Conservation (phyloP, 306 rosid species). For the Quercus gilva region DNA sequence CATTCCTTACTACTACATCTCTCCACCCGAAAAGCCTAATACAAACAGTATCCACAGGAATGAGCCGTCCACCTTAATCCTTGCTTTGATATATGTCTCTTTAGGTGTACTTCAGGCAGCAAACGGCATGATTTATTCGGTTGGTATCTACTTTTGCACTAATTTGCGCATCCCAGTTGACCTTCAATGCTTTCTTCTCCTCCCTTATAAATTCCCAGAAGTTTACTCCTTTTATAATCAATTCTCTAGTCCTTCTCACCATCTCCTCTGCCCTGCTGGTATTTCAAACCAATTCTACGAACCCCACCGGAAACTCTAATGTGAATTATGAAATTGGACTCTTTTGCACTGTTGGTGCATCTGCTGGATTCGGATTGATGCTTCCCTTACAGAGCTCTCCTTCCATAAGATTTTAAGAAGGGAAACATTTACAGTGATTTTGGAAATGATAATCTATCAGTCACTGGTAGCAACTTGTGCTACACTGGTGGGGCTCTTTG, state of each 20-base stretch:
- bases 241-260: conserved; percentile 42
- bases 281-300: conserved; percentile 16
- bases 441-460: conserved; percentile 40
- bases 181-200: conserved; percentile 46
- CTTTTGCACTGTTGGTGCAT: conserved; percentile 45
- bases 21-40: conserved; percentile 3
- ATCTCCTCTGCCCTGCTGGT: conserved; percentile 38
- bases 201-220: conserved; percentile 40
- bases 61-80: background rate
- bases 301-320: background rate
- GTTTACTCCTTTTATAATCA: conserved; percentile 33
- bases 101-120: background rate
- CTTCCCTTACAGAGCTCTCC: conserved; percentile 41
- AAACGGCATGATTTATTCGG: conserved; percentile 26
- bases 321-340: conserved; percentile 28
- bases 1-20: conserved; percentile 27
- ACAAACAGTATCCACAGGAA: background rate
- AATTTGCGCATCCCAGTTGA: conserved; percentile 36
- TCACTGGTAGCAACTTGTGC: conserved; percentile 32
- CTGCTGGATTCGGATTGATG: conserved; percentile 37
- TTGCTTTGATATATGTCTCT: conserved; percentile 5
- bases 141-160: conserved; percentile 47
- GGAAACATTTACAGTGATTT: conserved; percentile 23
- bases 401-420: conserved; percentile 31
- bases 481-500: conserved; percentile 36